Evolutionary conservation across 1,139 yeast genomes (phyloP), one percentile per base, ranked within the genome.

Genomic region (Geotrichum reessii): DNA sequence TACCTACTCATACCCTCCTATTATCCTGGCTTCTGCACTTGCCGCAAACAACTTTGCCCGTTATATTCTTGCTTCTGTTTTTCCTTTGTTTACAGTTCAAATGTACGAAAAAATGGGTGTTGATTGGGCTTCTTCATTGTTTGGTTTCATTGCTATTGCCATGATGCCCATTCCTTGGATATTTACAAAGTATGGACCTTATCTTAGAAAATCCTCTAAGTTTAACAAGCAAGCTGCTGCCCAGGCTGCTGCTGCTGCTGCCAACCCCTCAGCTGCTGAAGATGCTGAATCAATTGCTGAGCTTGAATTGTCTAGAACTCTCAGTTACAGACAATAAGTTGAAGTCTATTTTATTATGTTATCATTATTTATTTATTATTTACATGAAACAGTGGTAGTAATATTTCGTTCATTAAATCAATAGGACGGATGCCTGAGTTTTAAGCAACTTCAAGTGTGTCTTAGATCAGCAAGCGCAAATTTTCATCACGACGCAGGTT

Each of bases 31-130:
- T 0, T 84, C 90, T 24, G 89, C 92, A 1, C 71, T 87, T 60
- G 93, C 93, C 50, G 95, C 95, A 3, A 87, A 87, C 72, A 87
- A 86, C 68, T 75, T 87, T 65, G 73, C 80, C 21, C 79, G 96
- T 67, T 84, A 87, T 59, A 66, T 81, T 2, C 75, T 86, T 74
- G 90, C 91, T 7, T 87, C 88, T 8, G 83, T 87, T 0, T 88
- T 90, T 74, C 96, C 96, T 1, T 73, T 89, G 49, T 89, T 88
- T 70, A 83, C 86, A 1, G 76, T 81, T 24, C 81, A 81, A 60
- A 75, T 87, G 77, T 84, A 79, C 69, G 68, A 72, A 53, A 74
- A 72, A 1, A 74, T 84, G 64, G 91, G 87, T 0, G 77, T 80
- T 6, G 75, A 75, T 57, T 86, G 92, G 92, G 93, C 89, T 5